Conservation (phyloP, 2,329 filamentous ascomycete genomes). For the Trichoderma endophyticum region DNA sequence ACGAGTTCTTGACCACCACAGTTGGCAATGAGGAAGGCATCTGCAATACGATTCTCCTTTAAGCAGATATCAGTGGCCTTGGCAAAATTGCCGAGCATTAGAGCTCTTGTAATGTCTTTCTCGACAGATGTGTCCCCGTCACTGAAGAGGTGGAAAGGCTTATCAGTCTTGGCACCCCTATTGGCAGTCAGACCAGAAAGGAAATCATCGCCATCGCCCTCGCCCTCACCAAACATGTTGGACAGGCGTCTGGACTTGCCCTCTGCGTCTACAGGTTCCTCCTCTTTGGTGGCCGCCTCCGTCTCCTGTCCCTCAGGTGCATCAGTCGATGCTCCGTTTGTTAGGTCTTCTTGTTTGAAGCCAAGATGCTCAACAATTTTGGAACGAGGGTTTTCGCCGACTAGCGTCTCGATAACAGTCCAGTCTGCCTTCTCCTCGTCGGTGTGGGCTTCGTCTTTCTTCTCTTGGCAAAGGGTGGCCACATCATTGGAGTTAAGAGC, state of each 20-base stretch:
- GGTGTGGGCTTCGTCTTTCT: conserved; percentile 69
- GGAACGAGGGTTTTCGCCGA: conserved; percentile 79
- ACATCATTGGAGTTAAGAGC: conserved; percentile 77
- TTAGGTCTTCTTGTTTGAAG: conserved; percentile 63
- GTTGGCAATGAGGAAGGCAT: conserved; percentile 97
- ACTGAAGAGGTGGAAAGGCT: conserved; percentile 85
- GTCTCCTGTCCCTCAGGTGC: conserved; percentile 26
- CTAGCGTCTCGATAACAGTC: conserved; percentile 87
- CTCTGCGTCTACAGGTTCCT: conserved; percentile 31
- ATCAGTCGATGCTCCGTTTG: conserved; percentile 46
- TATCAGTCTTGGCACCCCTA: conserved; percentile 89
- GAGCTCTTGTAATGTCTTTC: conserved; percentile 77
- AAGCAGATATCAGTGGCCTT: conserved; percentile 86
- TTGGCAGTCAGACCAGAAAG: conserved; percentile 79
- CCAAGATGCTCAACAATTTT: conserved; percentile 86
- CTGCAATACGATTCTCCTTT: conserved; percentile 83
- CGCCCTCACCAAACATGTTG: conserved; percentile 69
- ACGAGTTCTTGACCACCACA: conserved; percentile 91
- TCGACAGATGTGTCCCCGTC: conserved; percentile 82
- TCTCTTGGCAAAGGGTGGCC: conserved; percentile 72
- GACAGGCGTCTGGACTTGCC: conserved; percentile 61
- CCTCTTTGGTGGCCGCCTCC: conserved; percentile 33
- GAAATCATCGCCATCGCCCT: conserved; percentile 79
- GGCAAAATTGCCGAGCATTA: conserved; percentile 88
- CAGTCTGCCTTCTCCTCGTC: conserved; percentile 96